Evolutionary conservation across 2,329 filamentous ascomycete genomes (phyloP).

Genomic region (Aspergillus sclerotialis): DNA sequence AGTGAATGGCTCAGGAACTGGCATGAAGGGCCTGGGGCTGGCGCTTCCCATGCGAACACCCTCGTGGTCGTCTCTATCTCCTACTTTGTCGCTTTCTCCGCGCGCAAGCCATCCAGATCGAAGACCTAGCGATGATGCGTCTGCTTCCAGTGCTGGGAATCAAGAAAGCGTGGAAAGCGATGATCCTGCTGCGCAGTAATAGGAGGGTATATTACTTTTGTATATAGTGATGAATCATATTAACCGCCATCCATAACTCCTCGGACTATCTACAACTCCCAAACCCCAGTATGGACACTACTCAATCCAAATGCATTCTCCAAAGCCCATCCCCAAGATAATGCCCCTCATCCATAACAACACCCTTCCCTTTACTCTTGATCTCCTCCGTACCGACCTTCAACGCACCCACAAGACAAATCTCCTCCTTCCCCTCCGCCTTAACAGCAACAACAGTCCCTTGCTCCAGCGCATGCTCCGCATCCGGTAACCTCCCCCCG

Average conservation of each 20-base stretch:
- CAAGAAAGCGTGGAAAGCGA: slow-evolving; percentile 1
- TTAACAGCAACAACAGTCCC: slow-evolving; percentile 82
- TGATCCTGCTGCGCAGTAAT: background rate
- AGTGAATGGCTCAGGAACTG: slow-evolving; percentile 18
- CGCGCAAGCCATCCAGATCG: slow-evolving; percentile 4
- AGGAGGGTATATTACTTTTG: slow-evolving; percentile 6
- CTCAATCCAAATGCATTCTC: slow-evolving; percentile 59
- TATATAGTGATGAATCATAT: too few relatives aligned
- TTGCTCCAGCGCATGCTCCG: slow-evolving; percentile 59
- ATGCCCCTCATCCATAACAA: slow-evolving; percentile 88
- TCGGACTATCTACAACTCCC: background rate
- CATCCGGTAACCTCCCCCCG: slow-evolving; percentile 69
- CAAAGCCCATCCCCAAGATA: slow-evolving; percentile 92
- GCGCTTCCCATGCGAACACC: slow-evolving; percentile 23
- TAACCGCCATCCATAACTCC: slow-evolving; percentile 1
- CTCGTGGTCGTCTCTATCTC: slow-evolving; percentile 26
- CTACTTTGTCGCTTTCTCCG: slow-evolving; percentile 20
- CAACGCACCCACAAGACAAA: slow-evolving; percentile 78
- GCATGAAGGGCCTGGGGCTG: slow-evolving; percentile 29
- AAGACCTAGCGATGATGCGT: slow-evolving; percentile 4
- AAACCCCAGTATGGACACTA: too few relatives aligned
- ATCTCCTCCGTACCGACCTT: slow-evolving; percentile 84
- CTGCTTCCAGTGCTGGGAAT: slow-evolving; percentile 1
- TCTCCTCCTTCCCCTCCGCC: slow-evolving; percentile 89
- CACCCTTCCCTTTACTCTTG: slow-evolving; percentile 88